These are phyloP conservation scores for Musa balbisiana DNA, from an alignment of 202 grass and related monocot species.

Conservation along the genomic window DNA sequence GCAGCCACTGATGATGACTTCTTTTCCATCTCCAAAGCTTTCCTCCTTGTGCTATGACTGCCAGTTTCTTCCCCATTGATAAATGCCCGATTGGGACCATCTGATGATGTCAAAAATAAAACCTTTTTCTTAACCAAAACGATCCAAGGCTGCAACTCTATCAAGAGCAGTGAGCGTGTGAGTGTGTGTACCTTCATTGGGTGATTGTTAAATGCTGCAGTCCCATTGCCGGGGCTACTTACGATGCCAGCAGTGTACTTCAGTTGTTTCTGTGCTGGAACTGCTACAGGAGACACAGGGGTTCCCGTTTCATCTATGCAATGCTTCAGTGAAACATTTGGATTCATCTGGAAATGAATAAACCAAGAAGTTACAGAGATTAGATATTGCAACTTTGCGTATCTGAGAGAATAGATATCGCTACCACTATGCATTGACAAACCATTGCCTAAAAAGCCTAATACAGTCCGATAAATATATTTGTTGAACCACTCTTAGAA, in stretches of 20 bases:
- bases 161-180: background rate
- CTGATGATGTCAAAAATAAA: slow-evolving; percentile 37
- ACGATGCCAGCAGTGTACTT: slow-evolving; percentile 91
- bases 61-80: slow-evolving; percentile 55
- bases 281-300: slow-evolving; percentile 70
- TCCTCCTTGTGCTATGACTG: slow-evolving; percentile 67
- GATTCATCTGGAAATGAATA: slow-evolving; percentile 45
- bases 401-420: too few species aligned
- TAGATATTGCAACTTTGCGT: too few species aligned
- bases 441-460: too few species aligned
- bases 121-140: background rate
- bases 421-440: too few species aligned
- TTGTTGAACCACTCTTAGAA: too few species aligned
- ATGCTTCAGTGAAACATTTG: slow-evolving; percentile 66
- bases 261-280: slow-evolving; percentile 96
- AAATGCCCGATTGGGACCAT: slow-evolving; percentile 81
- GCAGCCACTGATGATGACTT: slow-evolving; percentile 93
- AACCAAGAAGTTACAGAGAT: background rate
- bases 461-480: too few species aligned
- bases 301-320: slow-evolving; percentile 57
- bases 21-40: slow-evolving; percentile 99
- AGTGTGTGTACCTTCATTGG: slow-evolving; percentile 54
- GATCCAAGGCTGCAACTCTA: too few species aligned
- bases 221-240: slow-evolving; percentile 71
- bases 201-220: slow-evolving; percentile 45